A percentile compares a stretch with the other conserved stretches of the same genome.
Conservation (phyloP, 768 basidiomycete species). For the Trametopsis cervina region DNA sequence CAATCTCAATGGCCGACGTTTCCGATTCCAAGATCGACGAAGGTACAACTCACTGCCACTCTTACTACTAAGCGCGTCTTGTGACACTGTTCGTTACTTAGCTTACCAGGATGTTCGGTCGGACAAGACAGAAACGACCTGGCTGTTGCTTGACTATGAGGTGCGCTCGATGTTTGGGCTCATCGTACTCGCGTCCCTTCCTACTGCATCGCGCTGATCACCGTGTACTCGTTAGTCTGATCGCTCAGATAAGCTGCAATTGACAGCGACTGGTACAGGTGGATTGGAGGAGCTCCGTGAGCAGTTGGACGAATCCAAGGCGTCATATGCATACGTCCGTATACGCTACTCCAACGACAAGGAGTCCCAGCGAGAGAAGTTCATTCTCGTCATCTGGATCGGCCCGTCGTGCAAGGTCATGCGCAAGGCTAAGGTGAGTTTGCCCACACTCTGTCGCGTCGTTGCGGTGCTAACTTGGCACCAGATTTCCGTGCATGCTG, state of each 20-base stretch:
- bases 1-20: conserved; percentile 64
- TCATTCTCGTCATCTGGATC: conserved; percentile 82
- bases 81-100: conserved; percentile 24
- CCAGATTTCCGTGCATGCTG: conserved; percentile 87
- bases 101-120: conserved; percentile 85
- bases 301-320: conserved; percentile 62
- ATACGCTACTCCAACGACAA: conserved; percentile 83
- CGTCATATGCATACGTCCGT: conserved; percentile 80
- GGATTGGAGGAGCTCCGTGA: conserved; percentile 75
- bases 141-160: conserved; percentile 88
- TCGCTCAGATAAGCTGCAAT: conserved; percentile 70
- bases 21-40: conserved; percentile 64
- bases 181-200: neutral
- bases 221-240: conserved; percentile 38
- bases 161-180: conserved; percentile 29
- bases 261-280: conserved; percentile 75
- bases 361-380: conserved; percentile 84
- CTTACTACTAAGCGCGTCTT: conserved; percentile 14
- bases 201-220: neutral
- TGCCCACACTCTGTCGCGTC: neutral
- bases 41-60: too few species aligned
- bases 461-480: neutral
- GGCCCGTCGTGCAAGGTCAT: conserved; percentile 79
- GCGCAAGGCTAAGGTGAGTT: conserved; percentile 80
- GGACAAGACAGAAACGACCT: conserved; percentile 83